Base-by-base conservation (phyloP, 2,329 filamentous ascomycete genomes). In the Aspergillus neotritici region DNA sequence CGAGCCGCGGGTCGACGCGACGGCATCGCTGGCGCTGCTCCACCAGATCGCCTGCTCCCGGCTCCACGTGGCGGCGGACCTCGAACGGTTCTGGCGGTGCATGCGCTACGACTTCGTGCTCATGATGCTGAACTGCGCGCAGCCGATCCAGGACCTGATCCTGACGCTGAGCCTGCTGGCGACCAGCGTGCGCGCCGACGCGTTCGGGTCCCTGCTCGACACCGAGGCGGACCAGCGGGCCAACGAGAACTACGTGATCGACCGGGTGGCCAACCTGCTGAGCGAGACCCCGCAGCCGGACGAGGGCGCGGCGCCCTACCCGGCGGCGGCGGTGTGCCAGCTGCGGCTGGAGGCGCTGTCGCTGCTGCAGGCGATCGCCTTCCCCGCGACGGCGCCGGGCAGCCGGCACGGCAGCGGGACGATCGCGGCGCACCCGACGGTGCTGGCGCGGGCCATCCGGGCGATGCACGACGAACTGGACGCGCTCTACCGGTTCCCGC, bases 381-480 rank as follows among this genome's bases (percentile, higher is more conserved):
- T 71, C 48, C 66, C 65, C 30, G 57, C 61, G 4, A 71, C 72
- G 15, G 79, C 83, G 13, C 86, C 82, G 54, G 80, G 84, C 47
- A 67, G 64, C 15, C 74, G 77, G 42, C 70, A 77, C 40, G 79
- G 82, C 16, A 71, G 80, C 38, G 61, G 72, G 16, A 78, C 85
- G 35, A 74, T 96, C 7, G 84, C 84, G 0, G 68, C 71, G 4
- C 85, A 93, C 61, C 76, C 77, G 3, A 78, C 77, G 32, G 81
- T 82, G 10, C 79, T 94, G 12, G 87, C 86, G 1, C 79, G 87
- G 3, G 69, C 95, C 0, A 82, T 94, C 17, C 78, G 81, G 17
- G 80, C 85, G 34, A 79, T 90, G 40, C 83, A 93, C 46, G 84
- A 88, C 50, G 80, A 85, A 51, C 68, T 96, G 11, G 73, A 76